These are phyloP conservation scores for Ustilago cynodontis DNA, from an alignment of 1,284 basidiomycete genomes.

Conservation along the genomic window DNA sequence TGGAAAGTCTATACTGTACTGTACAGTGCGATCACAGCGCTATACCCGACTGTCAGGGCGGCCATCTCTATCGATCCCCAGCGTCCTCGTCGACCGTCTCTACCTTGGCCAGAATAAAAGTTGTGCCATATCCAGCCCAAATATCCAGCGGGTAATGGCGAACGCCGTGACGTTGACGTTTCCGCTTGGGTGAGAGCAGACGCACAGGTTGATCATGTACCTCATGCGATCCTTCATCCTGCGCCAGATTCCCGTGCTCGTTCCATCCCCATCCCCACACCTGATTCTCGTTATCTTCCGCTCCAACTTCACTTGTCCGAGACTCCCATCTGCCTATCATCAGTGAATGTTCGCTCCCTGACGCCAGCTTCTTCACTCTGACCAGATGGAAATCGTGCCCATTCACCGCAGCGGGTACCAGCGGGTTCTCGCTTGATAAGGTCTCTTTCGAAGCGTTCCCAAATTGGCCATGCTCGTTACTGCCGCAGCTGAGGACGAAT, in stretches of 20 bases:
- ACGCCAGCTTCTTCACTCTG: slow-evolving; percentile 28
- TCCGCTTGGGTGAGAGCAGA: neutral
- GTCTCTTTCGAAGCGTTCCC: slow-evolving; percentile 8
- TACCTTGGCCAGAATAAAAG: slow-evolving; percentile 42
- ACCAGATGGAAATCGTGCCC: slow-evolving; percentile 12
- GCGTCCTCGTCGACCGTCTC: neutral
- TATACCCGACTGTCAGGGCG: no score
- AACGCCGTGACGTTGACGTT: neutral
- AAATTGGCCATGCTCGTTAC: slow-evolving; percentile 43
- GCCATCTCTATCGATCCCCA: no score
- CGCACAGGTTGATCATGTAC: slow-evolving; percentile 29
- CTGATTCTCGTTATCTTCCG: neutral
- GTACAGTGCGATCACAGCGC: no score
- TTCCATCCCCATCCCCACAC: slow-evolving; percentile 57
- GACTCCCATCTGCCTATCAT: slow-evolving; percentile 21
- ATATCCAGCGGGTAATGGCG: slow-evolving; percentile 20
- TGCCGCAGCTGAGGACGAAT: slow-evolving; percentile 29
- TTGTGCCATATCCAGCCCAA: slow-evolving; percentile 52
- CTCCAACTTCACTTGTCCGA: neutral
- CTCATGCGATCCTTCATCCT: slow-evolving; percentile 38
- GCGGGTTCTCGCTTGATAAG: neutral
- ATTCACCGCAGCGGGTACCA: neutral
- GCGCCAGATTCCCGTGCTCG: slow-evolving; percentile 57
- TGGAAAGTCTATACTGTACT: no score
- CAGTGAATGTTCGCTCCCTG: slow-evolving; percentile 54